Conservation (phyloP, 352 stramenopile species). For the Pythium scleroteichum region DNA sequence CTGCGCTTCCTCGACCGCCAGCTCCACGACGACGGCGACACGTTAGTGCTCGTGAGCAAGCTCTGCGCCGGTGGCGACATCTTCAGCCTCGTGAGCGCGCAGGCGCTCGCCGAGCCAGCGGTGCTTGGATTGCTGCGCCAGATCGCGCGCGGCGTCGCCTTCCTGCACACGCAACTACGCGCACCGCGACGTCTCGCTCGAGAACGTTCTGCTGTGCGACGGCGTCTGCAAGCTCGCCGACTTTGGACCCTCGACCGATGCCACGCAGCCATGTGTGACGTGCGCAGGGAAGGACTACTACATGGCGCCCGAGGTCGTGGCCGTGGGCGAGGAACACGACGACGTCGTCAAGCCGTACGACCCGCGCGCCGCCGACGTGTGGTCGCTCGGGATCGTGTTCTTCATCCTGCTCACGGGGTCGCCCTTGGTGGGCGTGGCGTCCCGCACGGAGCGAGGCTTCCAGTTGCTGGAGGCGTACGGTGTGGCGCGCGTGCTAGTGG, state of each 20-base stretch:
- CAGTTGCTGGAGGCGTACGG: not conserved
- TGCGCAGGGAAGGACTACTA: not conserved
- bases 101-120: not conserved
- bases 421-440: conserved; percentile 2
- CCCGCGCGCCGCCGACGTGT: too few species aligned
- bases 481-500: conserved; percentile 10
- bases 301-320: not conserved
- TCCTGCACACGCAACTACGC: conserved; percentile 8
- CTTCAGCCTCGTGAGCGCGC: not conserved
- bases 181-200: conserved; percentile 29
- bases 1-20: conserved; percentile 8
- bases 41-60: conserved; percentile 25
- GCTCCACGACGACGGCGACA: conserved; percentile 11
- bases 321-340: too few species aligned
- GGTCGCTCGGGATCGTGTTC: too few species aligned
- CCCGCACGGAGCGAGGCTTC: not conserved
- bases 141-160: conserved; percentile 3
- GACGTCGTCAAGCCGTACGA: too few species aligned
- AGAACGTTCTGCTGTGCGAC: conserved; percentile 28
- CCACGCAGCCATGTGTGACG: not conserved
- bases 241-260: conserved; percentile 10
- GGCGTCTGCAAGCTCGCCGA: conserved; percentile 26
- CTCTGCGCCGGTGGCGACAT: conserved; percentile 26
- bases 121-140: not conserved
- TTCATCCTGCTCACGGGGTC: too few species aligned